These are phyloP conservation scores for Musa schizocarpa DNA, from an alignment of 176 grass and related monocot genomes.

Conservation along the genomic window DNA sequence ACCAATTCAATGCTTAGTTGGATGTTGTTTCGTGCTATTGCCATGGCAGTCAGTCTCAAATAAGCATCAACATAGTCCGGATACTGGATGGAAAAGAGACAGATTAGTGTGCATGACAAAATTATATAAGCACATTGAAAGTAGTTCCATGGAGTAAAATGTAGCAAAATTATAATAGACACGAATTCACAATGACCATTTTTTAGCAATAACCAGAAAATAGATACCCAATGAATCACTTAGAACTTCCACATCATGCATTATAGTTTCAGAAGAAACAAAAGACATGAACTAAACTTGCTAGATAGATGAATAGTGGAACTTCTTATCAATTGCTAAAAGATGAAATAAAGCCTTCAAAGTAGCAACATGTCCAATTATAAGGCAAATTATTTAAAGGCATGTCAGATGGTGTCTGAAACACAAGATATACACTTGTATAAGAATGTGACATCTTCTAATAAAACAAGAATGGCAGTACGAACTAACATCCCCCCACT, in stretches of 20 bases:
- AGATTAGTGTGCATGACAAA: background rate
- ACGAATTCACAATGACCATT: background rate
- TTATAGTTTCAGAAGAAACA: background rate
- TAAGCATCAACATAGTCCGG: slow-evolving; percentile 80
- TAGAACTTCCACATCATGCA: slow-evolving; percentile 1
- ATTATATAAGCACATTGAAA: background rate
- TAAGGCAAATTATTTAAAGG: too few species aligned
- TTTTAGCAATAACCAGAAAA: background rate
- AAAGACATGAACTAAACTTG: background rate
- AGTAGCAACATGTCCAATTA: too few species aligned
- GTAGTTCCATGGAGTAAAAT: background rate
- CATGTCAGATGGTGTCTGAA: too few species aligned
- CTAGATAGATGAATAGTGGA: background rate
- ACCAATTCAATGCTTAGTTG: slow-evolving; percentile 80
- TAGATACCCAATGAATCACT: background rate
- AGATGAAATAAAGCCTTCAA: too few species aligned
- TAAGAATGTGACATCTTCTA: too few species aligned
- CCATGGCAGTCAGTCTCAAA: slow-evolving; percentile 84
- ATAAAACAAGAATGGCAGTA: too few species aligned
- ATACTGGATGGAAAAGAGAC: slow-evolving; percentile 39
- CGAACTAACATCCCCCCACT: too few species aligned
- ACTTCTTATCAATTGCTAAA: background rate
- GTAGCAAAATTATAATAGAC: background rate
- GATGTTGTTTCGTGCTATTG: slow-evolving; percentile 66
- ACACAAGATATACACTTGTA: too few species aligned